Evolutionary conservation across 2,329 filamentous ascomycete genomes (phyloP), one percentile per base, ranked within the genome.

Genomic region (Alternaria gaisen): DNA sequence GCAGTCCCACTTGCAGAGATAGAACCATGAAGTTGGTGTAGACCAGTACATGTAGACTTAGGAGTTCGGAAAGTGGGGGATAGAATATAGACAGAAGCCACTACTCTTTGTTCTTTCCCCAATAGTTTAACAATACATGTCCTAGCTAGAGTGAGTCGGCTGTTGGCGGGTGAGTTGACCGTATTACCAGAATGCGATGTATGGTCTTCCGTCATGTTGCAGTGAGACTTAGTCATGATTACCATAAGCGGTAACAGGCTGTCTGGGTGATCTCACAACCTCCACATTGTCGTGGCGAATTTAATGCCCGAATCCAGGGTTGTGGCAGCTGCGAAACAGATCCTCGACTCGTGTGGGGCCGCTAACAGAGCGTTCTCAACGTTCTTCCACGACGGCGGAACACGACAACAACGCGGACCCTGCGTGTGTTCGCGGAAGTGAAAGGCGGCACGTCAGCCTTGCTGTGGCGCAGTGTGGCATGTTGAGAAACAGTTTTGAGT

Each of bases 301-400:
- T 58, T 42, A 36, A n/a, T 53, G 20, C n/a, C 42, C 20, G 26
- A 47, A 34, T 43, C 26, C 32, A 54, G 48, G 32, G 42, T 54
- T 26, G 44, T 54, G n/a, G n/a, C 42, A 58, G 50, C 51, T 24
- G 46, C 18, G 14, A 34, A 30, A 34, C 14, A 36, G 46, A 54
- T 54, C 26, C 18, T 34, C 16, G 36, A n/a, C 22, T 26, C 28
- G 40, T 54, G 43, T 58, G 55, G 55, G 43, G 55, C 59, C 55
- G 50, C 59, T 58, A 58, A 53, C 36, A 40, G 32, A 40, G 22
- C 42, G 43, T 43, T 58, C 20, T 53, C 59, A 54, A 58, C 54
- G 48, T 50, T 47, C 20, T 51, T 58, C 28, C 20, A 36, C 32
- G 12, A 43, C 20, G 18, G 28, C 42, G 30, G 48, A 41, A 48